Percentiles rank a stretch among this genome's conserved stretches.
Evolutionary conservation across 2,329 filamentous ascomycete species (phyloP).

Genomic region (Exophiala lecanii-corni): DNA sequence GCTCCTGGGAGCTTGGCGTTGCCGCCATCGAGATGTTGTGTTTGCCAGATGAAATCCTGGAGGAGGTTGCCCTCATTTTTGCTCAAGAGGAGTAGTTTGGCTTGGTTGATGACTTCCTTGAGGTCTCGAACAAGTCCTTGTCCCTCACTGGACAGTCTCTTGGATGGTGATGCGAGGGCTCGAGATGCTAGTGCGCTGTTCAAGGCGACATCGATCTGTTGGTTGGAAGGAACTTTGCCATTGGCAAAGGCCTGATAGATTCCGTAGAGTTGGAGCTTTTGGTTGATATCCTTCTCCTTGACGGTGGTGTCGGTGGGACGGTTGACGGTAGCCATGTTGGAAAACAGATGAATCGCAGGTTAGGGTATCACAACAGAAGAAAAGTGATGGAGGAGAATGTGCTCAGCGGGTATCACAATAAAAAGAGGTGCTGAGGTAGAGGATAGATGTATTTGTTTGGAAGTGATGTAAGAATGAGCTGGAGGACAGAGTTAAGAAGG

Average conservation of each 20-base stretch:
- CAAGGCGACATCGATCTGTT: slow-evolving; percentile 90
- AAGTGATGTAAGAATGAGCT: background rate
- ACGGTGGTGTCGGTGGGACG: slow-evolving; percentile 66
- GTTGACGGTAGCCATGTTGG: slow-evolving; percentile 53
- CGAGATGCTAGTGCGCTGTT: slow-evolving; percentile 78
- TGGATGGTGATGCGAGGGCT: slow-evolving; percentile 64
- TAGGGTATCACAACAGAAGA: slow-evolving; percentile 18
- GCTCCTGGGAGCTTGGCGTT: slow-evolving; percentile 58
- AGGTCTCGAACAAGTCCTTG: slow-evolving; percentile 72
- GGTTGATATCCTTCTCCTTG: slow-evolving; percentile 79
- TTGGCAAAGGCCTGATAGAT: slow-evolving; percentile 65
- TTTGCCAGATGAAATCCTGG: slow-evolving; percentile 97
- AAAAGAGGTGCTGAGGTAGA: slow-evolving; percentile 1
- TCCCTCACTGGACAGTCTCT: slow-evolving; percentile 77
- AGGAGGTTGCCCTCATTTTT: slow-evolving; percentile 95
- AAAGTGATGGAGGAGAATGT: slow-evolving; percentile 3
- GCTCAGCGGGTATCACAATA: slow-evolving; percentile 17
- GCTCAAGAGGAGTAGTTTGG: slow-evolving; percentile 77
- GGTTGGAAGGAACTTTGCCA: slow-evolving; percentile 91
- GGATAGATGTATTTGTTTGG: background rate
- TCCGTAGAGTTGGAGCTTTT: slow-evolving; percentile 90
- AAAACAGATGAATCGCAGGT: background rate
- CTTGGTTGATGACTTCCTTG: slow-evolving; percentile 72
- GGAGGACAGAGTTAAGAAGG: background rate
- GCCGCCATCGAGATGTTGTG: slow-evolving; percentile 62